Base-by-base conservation (phyloP, 257 asterid genomes). In the Nicotiana tabacum region DNA sequence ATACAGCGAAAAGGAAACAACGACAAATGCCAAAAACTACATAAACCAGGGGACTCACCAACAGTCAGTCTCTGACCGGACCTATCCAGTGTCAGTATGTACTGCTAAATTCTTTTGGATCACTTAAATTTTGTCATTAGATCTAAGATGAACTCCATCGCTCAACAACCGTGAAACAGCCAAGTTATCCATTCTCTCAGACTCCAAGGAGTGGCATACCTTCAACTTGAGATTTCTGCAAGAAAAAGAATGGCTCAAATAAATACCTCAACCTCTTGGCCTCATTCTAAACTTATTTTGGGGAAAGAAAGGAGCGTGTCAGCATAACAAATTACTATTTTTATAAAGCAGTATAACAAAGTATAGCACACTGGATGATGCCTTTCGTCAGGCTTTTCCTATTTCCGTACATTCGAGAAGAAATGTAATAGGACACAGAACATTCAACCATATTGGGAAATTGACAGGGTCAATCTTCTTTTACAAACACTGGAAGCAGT, bases 31-130 rank as follows among this genome's bases (percentile, higher is more conserved):
- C 80, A 74, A 48, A 74, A 3, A 74, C 80, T 51, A 74, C 80
- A 74, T 74, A 27, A 74, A 74, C 64, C 80, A 51, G 16, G 64
- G 80, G 43, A 27, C 80, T 74, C 80, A 48, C 62, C 80, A 74
- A 74, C 80, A 30, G 80, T 53, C 80, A 7, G 78, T 74, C 27
- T 74, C 39, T 74, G 39, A 74, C 62, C 8, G 62, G 80, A 74
- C 80, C 80, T 74, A 74, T 74, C 62, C 80, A 74, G 37, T 48
- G 62, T 51, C 80, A 74, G 62, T 74, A 74, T 74, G 61, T 74
- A 74, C 80, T 17, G 80, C 61, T 72, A 72, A 72, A 72, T 51
- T 48, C 64, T 51, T 74, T 74, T 48, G 43, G 64, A 74, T 74
- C 12, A 51, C 80, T 13, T 74, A 74, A 51, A 51, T 48, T 30